These are phyloP conservation scores for Mycena galopus DNA, from an alignment of 768 basidiomycete genomes.

Conservation along the genomic window DNA sequence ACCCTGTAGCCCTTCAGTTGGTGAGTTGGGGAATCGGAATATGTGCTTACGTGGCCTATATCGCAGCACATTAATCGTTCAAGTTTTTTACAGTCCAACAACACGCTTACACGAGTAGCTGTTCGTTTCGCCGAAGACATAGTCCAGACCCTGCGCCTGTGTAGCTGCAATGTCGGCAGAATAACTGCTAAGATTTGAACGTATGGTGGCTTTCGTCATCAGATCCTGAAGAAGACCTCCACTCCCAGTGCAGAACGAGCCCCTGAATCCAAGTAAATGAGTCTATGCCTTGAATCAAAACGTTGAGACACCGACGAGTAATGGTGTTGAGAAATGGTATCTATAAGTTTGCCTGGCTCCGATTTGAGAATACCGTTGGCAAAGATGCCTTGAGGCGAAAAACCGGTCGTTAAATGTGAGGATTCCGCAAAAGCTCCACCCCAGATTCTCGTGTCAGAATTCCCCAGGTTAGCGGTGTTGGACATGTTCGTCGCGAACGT, in stretches of 20 bases:
- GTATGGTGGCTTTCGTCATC: constrained; percentile 71
- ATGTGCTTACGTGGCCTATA: constrained; percentile 1
- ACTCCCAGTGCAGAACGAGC: constrained; percentile 71
- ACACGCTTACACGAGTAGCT: constrained; percentile 54
- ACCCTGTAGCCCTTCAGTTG: constrained; percentile 45
- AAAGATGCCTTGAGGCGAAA: constrained; percentile 75
- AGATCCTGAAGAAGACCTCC: constrained; percentile 69
- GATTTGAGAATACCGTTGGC: constrained; percentile 63
- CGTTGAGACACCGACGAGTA: constrained; percentile 42
- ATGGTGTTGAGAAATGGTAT: constrained; percentile 69
- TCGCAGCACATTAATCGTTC: background rate
- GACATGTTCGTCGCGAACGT: constrained; percentile 64
- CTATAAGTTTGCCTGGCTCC: constrained; percentile 62
- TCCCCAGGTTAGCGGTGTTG: constrained; percentile 51
- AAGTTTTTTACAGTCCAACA: background rate
- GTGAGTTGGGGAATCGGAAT: background rate
- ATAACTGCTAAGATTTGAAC: constrained; percentile 68
- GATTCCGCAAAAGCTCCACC: constrained; percentile 65
- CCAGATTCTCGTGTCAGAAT: constrained; percentile 59
- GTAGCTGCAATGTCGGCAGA: constrained; percentile 67
- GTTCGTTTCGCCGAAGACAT: constrained; percentile 75
- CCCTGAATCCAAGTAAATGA: constrained; percentile 53
- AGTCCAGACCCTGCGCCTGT: constrained; percentile 59
- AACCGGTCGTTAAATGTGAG: constrained; percentile 59
- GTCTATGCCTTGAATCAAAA: constrained; percentile 48